Evolutionary conservation across 179 eudicot species (phyloP).

Genomic region (Drosera spatulata): DNA sequence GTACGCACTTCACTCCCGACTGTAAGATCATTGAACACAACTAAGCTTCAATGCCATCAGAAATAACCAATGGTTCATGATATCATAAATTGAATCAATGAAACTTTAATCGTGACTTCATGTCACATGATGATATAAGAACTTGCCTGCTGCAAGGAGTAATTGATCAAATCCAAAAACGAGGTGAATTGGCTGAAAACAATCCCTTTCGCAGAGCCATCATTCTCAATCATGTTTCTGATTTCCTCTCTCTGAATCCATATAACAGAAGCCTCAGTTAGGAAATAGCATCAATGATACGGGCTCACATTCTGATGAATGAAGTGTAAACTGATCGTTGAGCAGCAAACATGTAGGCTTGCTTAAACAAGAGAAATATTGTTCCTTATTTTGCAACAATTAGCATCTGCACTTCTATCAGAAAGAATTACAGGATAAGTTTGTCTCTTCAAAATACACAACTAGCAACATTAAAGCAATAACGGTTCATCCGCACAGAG

Average conservation of each 20-base stretch:
- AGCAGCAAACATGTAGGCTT: no score
- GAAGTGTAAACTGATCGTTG: no score
- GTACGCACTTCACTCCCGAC: constrained; percentile 82
- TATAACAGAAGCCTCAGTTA: constrained; percentile 13
- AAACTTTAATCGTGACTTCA: no score
- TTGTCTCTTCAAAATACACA: no score
- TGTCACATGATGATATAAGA: background rate
- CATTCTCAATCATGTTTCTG: constrained; percentile 80
- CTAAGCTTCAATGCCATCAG: background rate
- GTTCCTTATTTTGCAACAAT: no score
- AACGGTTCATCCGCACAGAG: no score
- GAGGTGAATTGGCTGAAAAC: constrained; percentile 97
- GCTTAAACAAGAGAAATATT: background rate
- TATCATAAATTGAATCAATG: background rate
- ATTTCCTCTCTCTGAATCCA: constrained; percentile 83
- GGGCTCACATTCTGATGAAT: no score
- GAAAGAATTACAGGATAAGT: no score
- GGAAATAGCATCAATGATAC: background rate
- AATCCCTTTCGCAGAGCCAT: constrained; percentile 95
- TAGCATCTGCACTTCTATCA: no score
- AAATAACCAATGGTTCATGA: background rate
- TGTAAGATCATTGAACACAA: constrained; percentile 20
- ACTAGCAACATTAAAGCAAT: no score
- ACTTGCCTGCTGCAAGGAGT: constrained; percentile 64
- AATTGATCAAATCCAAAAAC: constrained; percentile 82